phyloP scores from a whole-genome alignment of 768 basidiomycete species.

The Suillus americanus region DNA sequence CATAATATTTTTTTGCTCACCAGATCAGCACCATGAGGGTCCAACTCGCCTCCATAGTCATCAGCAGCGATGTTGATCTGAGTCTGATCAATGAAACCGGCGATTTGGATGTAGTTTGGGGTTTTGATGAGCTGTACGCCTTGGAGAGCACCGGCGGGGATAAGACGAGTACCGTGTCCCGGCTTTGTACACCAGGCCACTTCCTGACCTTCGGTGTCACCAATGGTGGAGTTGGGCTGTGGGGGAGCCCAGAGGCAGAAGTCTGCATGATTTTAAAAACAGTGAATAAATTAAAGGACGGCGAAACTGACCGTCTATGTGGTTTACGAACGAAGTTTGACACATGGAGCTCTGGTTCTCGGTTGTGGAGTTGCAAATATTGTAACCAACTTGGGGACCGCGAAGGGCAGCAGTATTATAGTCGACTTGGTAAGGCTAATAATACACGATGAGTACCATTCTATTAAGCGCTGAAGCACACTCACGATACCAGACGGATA shows the following conservation, averaged over 20 bases:
- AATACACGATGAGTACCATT: not conserved
- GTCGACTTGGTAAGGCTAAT: constrained; percentile 53
- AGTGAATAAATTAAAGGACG: not conserved
- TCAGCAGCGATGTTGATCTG: constrained; percentile 47
- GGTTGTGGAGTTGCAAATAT: constrained; percentile 66
- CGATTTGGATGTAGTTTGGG: constrained; percentile 57
- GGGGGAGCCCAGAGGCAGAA: constrained; percentile 69
- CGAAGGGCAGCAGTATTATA: constrained; percentile 39
- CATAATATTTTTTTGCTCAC: constrained; percentile 26
- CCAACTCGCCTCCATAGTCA: constrained; percentile 71
- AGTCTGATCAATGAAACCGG: constrained; percentile 64
- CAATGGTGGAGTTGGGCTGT: constrained; percentile 52
- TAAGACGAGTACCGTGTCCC: constrained; percentile 69
- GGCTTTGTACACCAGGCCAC: constrained; percentile 80
- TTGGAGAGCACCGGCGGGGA: constrained; percentile 61
- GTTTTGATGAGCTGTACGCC: constrained; percentile 68
- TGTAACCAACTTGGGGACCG: constrained; percentile 64
- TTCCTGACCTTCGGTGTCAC: constrained; percentile 64
- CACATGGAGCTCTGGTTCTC: constrained; percentile 61
- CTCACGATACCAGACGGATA: constrained; percentile 46
- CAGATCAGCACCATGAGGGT: constrained; percentile 67
- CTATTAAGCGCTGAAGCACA: not conserved
- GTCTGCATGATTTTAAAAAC: constrained; percentile 45
- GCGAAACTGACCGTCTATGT: constrained; percentile 37
- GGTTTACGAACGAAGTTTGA: constrained; percentile 71